A percentile compares a stretch with the other conserved stretches of the same genome.
Conservation (phyloP, 371 early-diverging fungal species). For the Mucor circinelloides region DNA sequence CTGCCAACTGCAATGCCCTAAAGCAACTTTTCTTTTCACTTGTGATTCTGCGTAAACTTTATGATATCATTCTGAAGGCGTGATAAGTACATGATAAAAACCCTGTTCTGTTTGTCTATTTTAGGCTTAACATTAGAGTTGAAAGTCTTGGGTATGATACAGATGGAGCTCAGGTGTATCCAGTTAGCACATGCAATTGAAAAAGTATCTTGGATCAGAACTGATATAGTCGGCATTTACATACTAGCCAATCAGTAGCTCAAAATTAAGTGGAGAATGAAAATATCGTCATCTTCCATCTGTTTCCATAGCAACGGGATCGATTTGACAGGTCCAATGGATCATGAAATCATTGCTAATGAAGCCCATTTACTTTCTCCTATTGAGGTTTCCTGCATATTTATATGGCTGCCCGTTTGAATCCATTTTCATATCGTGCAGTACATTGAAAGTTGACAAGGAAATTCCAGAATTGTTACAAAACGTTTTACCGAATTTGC, state of each 20-base stretch:
- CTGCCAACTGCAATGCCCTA: no score
- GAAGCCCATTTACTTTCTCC: neutral
- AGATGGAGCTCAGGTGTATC: neutral
- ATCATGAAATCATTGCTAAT: neutral
- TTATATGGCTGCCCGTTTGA: no score
- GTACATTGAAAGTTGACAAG: neutral
- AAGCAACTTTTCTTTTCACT: no score
- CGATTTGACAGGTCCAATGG: neutral
- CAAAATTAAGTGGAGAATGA: neutral
- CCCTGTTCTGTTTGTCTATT: no score
- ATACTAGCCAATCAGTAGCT: neutral
- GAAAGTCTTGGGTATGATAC: no score
- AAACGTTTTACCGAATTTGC: constrained; percentile 2
- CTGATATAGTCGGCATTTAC: neutral
- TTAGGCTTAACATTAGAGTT: no score
- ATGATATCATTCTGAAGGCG: no score
- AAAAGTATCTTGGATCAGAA: neutral
- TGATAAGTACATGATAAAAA: no score
- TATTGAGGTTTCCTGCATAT: neutral
- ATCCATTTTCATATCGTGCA: neutral
- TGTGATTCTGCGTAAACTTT: no score
- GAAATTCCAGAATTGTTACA: neutral
- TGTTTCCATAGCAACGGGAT: neutral
- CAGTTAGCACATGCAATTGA: neutral
- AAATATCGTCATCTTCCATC: neutral